Evolutionary conservation across 2,329 filamentous ascomycete species (phyloP).

Genomic region (Leptosphaerulina australis): DNA sequence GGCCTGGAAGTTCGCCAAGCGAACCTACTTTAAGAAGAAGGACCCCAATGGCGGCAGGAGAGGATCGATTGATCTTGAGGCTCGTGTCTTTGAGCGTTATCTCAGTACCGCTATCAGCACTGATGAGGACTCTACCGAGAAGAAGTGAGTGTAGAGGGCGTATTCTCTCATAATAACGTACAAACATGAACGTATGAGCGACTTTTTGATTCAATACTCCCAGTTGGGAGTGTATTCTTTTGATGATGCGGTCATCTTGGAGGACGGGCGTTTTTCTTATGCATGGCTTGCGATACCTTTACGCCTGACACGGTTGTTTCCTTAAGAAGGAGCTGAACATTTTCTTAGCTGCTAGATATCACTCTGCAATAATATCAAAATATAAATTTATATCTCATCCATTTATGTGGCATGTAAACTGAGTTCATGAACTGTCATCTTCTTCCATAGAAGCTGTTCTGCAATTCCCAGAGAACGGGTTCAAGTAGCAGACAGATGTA

Average conservation of each 20-base stretch:
- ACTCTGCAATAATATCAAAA: constrained; percentile 16
- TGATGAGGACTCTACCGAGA: constrained; percentile 38
- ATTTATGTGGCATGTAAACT: too few relatives aligned
- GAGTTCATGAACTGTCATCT: too few relatives aligned
- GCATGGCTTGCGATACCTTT: constrained; percentile 34
- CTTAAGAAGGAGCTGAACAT: constrained; percentile 16
- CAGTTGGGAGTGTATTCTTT: constrained; percentile 10
- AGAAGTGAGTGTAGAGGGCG: constrained; percentile 22
- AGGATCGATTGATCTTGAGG: constrained; percentile 40
- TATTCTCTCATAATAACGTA: neutral
- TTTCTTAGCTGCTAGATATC: constrained; percentile 19
- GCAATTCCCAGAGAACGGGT: too few relatives aligned
- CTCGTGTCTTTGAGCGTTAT: constrained; percentile 41
- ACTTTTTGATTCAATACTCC: constrained; percentile 5
- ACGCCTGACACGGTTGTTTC: constrained; percentile 16
- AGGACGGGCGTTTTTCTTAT: constrained; percentile 24
- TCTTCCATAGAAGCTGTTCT: too few relatives aligned
- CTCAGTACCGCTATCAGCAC: constrained; percentile 43
- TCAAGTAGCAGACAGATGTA: too few relatives aligned
- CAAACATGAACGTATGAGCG: neutral
- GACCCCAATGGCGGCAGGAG: constrained; percentile 29
- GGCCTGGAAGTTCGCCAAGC: constrained; percentile 70
- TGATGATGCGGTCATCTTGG: constrained; percentile 11
- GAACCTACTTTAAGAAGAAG: constrained; percentile 49
- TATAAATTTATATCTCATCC: neutral